Conservation (phyloP, 2,329 filamentous ascomycete genomes). For the Cyanodermella asteris region DNA sequence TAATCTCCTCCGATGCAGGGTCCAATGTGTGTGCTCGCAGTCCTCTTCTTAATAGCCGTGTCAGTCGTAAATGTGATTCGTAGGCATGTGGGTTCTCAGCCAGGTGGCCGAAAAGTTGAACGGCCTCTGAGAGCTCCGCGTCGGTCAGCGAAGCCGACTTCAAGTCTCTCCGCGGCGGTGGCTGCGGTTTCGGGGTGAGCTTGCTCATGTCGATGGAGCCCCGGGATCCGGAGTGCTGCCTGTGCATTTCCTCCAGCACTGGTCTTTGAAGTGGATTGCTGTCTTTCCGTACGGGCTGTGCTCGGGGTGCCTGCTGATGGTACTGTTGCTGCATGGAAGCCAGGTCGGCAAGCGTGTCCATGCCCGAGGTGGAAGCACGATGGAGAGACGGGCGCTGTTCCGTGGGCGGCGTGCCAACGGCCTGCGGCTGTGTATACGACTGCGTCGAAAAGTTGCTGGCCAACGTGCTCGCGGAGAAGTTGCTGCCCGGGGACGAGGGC, state of each 20-base stretch:
- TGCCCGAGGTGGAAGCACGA: slow-evolving; percentile 24
- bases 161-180: slow-evolving; percentile 16
- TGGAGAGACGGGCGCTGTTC: no score
- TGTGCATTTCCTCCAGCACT: slow-evolving; percentile 2
- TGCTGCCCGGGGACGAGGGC: slow-evolving; percentile 16
- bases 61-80: slow-evolving; percentile 24
- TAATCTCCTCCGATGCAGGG: slow-evolving; percentile 11
- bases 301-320: slow-evolving; percentile 19
- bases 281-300: slow-evolving; percentile 7
- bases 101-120: slow-evolving; percentile 19
- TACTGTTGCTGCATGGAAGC: slow-evolving; percentile 26
- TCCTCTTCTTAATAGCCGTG: slow-evolving; percentile 23
- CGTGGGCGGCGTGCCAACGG: slow-evolving; percentile 13
- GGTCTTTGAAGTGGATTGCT: slow-evolving; percentile 15
- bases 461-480: slow-evolving; percentile 3
- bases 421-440: slow-evolving; percentile 15
- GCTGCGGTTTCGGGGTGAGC: slow-evolving; percentile 20
- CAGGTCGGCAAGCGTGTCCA: slow-evolving; percentile 26
- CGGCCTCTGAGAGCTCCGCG: slow-evolving; percentile 19
- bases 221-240: slow-evolving; percentile 8
- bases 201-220: slow-evolving; percentile 23
- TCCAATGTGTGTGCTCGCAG: slow-evolving; percentile 25
- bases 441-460: no score
- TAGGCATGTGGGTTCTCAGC: slow-evolving; percentile 24
- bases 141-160: slow-evolving; percentile 20